Evolutionary conservation across 1,284 basidiomycete species (phyloP).

Genomic region (Cutaneotrichosporon cutaneum): DNA sequence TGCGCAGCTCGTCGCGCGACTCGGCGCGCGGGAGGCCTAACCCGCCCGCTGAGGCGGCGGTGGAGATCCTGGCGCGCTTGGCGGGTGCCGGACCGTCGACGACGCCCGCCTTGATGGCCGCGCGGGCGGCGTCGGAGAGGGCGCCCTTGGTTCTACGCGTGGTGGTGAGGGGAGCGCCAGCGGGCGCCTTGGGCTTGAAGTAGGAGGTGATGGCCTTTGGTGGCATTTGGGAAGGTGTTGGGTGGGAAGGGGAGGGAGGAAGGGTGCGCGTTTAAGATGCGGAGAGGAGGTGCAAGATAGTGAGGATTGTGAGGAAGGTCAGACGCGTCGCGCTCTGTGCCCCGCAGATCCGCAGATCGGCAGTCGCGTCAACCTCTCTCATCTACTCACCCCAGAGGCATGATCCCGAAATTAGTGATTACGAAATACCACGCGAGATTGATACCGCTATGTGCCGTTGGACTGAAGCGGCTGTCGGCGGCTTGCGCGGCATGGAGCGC

Average conservation of each 20-base stretch:
- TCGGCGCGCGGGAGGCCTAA: slow-evolving; percentile 20
- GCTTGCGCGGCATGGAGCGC: no score
- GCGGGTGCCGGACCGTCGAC: slow-evolving; percentile 2
- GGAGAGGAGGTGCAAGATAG: not conserved
- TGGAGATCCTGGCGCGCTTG: slow-evolving; percentile 13
- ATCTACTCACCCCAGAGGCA: no score
- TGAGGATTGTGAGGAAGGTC: not conserved
- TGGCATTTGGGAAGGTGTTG: slow-evolving; percentile 14
- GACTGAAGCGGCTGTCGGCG: no score
- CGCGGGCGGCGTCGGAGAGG: slow-evolving; percentile 30
- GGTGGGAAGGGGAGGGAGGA: not conserved
- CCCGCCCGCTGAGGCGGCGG: not conserved
- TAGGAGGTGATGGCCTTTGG: slow-evolving; percentile 21
- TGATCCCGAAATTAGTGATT: no score
- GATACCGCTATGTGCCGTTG: no score
- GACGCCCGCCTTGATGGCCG: slow-evolving; percentile 29
- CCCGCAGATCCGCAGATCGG: no score
- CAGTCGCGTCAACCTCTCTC: not conserved
- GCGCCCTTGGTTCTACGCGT: slow-evolving; percentile 3
- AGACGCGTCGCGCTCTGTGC: not conserved
- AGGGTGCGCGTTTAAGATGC: not conserved
- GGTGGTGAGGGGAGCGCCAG: not conserved
- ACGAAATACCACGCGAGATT: not conserved
- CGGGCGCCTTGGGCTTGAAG: slow-evolving; percentile 21
- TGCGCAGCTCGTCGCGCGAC: slow-evolving; percentile 35